A percentile compares a stretch with the other conserved stretches of the same genome.
Evolutionary conservation across 306 rosid species (phyloP).

Genomic region (Purshia tridentata): DNA sequence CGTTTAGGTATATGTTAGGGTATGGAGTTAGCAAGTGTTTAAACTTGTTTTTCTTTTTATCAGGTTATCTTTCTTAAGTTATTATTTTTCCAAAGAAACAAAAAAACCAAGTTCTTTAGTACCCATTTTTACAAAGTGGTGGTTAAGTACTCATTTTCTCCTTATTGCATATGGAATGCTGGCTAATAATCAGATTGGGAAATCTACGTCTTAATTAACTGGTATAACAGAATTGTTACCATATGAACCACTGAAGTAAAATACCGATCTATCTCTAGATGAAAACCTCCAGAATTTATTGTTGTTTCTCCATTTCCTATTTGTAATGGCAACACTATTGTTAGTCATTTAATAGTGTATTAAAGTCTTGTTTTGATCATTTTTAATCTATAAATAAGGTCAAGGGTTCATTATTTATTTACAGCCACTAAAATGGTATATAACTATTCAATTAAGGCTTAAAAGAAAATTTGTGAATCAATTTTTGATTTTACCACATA

Average conservation of each 20-base stretch:
- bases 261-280: not conserved
- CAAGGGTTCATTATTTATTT: too few species aligned
- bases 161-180: not conserved
- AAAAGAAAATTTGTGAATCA: too few species aligned
- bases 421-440: too few species aligned
- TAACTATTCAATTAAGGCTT: too few species aligned
- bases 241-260: not conserved
- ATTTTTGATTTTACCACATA: too few species aligned
- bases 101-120: not conserved
- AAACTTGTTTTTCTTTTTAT: not conserved
- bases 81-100: not conserved
- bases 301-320: not conserved
- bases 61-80: not conserved
- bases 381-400: not conserved
- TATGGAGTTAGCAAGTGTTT: not conserved
- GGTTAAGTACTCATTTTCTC: constrained; percentile 1
- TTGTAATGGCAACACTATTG: not conserved
- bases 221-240: not conserved
- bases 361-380: not conserved
- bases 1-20: not conserved
- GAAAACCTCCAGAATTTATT: not conserved
- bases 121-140: not conserved
- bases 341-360: not conserved
- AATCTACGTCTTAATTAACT: not conserved
- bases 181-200: not conserved